These are phyloP conservation scores for Oxyria digyna DNA, from an alignment of 148 eudicot species.

Conservation along the genomic window DNA sequence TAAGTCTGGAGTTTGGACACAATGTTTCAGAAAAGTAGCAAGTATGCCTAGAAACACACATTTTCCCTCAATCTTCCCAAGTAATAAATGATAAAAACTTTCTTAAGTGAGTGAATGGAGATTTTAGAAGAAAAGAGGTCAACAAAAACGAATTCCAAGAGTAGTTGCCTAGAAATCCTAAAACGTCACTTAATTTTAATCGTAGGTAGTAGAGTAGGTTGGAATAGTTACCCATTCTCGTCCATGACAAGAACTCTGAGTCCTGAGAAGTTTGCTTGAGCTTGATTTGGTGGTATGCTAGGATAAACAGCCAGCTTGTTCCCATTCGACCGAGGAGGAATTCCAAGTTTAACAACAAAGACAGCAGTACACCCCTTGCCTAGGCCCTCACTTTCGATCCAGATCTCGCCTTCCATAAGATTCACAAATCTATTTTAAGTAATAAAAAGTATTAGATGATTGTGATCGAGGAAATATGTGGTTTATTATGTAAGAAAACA, in stretches of 20 bases:
- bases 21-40: too few relatives aligned
- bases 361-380: constrained; percentile 74
- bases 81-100: too few relatives aligned
- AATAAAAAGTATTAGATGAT: background rate
- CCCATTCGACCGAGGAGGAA: constrained; percentile 31
- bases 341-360: constrained; percentile 65
- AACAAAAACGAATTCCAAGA: too few relatives aligned
- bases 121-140: too few relatives aligned
- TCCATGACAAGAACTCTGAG: constrained; percentile 85
- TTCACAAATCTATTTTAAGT: constrained; percentile 48
- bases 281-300: constrained; percentile 25
- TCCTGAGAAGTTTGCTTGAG: constrained; percentile 44
- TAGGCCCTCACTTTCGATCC: constrained; percentile 86
- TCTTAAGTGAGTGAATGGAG: too few relatives aligned
- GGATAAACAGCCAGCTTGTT: constrained; percentile 28
- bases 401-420: constrained; percentile 88
- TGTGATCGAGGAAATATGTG: background rate
- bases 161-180: too few relatives aligned
- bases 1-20: too few relatives aligned
- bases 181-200: too few relatives aligned
- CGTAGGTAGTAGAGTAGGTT: background rate
- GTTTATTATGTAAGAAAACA: too few relatives aligned
- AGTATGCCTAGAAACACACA: too few relatives aligned
- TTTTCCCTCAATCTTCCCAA: too few relatives aligned
- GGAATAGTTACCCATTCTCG: constrained; percentile 59